Evolutionary conservation across 495 filamentous ascomycete genomes (phyloP).

Genomic region (Aspergillus nidulans): DNA sequence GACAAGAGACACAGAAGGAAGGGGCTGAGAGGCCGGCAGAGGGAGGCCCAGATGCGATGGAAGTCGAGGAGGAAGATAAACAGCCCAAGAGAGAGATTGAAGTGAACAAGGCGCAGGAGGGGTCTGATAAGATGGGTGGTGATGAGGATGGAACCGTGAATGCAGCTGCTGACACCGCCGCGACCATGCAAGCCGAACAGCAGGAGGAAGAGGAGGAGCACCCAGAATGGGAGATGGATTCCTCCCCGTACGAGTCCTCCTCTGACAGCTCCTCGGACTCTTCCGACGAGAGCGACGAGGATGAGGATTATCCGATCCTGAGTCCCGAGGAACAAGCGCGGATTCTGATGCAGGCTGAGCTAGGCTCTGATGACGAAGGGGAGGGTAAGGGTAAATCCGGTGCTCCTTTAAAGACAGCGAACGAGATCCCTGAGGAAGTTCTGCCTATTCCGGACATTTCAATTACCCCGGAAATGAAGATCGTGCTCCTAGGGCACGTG

Average conservation of each 20-base stretch:
- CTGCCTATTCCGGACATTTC: conserved; percentile 68
- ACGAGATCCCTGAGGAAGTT: conserved; percentile 65
- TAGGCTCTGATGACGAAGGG: conserved; percentile 67
- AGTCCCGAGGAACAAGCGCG: conserved; percentile 73
- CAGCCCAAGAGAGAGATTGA: conserved; percentile 9
- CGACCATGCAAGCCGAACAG: conserved; percentile 11
- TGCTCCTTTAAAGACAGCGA: conserved; percentile 59
- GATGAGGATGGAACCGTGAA: background rate
- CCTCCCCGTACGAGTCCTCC: conserved; percentile 56
- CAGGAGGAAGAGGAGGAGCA: conserved; percentile 59
- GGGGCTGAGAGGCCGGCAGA: conserved; percentile 7
- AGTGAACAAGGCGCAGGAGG: conserved; percentile 3
- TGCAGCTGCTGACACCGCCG: conserved; percentile 4
- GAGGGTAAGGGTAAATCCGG: conserved; percentile 43
- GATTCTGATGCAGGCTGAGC: conserved; percentile 73
- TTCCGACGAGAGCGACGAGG: conserved; percentile 59
- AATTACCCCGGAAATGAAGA: conserved; percentile 69
- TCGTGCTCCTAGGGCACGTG: conserved; percentile 67
- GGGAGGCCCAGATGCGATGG: conserved; percentile 27
- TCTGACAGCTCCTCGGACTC: conserved; percentile 50
- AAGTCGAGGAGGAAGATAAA: conserved; percentile 25
- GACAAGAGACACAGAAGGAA: background rate
- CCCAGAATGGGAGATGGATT: conserved; percentile 70
- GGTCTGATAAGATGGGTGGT: background rate
- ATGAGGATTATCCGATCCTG: conserved; percentile 65